Evolutionary conservation across 108 stramenopile genomes (phyloP).

Genomic region (Pseudonitzschia multiseries): DNA sequence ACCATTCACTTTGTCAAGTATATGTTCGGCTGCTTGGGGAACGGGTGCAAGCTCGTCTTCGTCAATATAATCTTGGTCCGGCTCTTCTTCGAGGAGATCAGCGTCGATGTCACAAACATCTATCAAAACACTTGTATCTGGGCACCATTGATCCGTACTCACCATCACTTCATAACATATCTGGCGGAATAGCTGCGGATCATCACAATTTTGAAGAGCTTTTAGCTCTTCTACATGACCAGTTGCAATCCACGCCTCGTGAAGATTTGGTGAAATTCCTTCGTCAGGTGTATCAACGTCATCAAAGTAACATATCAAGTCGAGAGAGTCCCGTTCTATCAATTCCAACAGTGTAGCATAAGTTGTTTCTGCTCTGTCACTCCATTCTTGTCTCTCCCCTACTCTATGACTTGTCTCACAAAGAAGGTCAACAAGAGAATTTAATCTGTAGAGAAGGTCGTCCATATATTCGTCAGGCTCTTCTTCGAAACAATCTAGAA

Average conservation of each 20-base stretch:
- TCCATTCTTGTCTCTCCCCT: slow-evolving; percentile 58
- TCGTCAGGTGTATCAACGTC: slow-evolving; percentile 47
- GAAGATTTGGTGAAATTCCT: slow-evolving; percentile 36
- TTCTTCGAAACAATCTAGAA: slow-evolving; percentile 44
- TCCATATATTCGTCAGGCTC: slow-evolving; percentile 53
- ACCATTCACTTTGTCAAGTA: slow-evolving; percentile 59
- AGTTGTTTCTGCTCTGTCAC: slow-evolving; percentile 42
- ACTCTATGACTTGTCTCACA: slow-evolving; percentile 46
- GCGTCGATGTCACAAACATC: slow-evolving; percentile 53
- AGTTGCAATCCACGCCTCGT: slow-evolving; percentile 50
- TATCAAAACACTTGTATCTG: slow-evolving; percentile 52
- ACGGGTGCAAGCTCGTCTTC: slow-evolving; percentile 43
- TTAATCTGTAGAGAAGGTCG: slow-evolving; percentile 44
- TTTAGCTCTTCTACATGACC: slow-evolving; percentile 51
- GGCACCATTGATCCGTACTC: slow-evolving; percentile 65
- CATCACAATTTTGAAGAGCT: slow-evolving; percentile 32
- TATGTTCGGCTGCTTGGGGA: slow-evolving; percentile 49
- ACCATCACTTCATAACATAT: slow-evolving; percentile 62
- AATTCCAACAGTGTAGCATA: slow-evolving; percentile 54
- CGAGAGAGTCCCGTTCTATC: slow-evolving; percentile 45
- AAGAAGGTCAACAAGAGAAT: slow-evolving; percentile 42
- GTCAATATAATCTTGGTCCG: slow-evolving; percentile 20
- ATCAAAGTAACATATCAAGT: slow-evolving; percentile 42
- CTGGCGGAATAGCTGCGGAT: slow-evolving; percentile 49
- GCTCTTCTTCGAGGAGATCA: slow-evolving; percentile 38